Evolutionary conservation across 2,329 filamentous ascomycete species (phyloP).

Genomic region (Penicillium frequentans): DNA sequence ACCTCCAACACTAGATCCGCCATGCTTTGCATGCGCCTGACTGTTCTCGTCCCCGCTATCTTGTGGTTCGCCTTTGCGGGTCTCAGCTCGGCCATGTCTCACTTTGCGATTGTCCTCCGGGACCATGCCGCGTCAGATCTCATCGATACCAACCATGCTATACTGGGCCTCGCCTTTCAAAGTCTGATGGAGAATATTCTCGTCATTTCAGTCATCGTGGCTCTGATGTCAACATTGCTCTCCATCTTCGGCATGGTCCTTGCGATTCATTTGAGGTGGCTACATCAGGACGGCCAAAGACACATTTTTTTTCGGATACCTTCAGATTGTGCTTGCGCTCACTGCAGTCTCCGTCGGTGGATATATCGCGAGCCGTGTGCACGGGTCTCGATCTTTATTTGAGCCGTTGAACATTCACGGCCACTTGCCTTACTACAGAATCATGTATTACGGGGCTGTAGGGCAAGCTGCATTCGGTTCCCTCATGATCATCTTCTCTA

Average conservation of each 20-base stretch:
- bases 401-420: constrained; percentile 2
- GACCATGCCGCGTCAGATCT: constrained; percentile 2
- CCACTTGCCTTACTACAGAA: constrained; percentile 6
- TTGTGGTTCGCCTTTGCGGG: no score
- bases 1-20: no score
- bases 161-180: constrained; percentile 4
- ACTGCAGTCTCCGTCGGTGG: no score
- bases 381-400: constrained; percentile 5
- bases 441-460: constrained; percentile 9
- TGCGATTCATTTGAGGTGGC: background rate
- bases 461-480: constrained; percentile 4
- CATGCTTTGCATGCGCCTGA: no score
- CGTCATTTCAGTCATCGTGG: constrained; percentile 1
- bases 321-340: no score
- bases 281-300: background rate
- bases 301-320: constrained; percentile 2
- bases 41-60: no score
- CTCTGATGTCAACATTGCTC: constrained; percentile 4
- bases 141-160: background rate
- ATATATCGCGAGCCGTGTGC: no score
- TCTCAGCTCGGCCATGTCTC: background rate
- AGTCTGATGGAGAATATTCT: constrained; percentile 3
- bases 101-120: background rate
- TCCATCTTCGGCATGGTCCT: constrained; percentile 3
- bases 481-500: constrained; percentile 1